These are phyloP conservation scores for Cryptosporidium sp. DNA, from an alignment of 169 alveolate species.

Conservation along the genomic window DNA sequence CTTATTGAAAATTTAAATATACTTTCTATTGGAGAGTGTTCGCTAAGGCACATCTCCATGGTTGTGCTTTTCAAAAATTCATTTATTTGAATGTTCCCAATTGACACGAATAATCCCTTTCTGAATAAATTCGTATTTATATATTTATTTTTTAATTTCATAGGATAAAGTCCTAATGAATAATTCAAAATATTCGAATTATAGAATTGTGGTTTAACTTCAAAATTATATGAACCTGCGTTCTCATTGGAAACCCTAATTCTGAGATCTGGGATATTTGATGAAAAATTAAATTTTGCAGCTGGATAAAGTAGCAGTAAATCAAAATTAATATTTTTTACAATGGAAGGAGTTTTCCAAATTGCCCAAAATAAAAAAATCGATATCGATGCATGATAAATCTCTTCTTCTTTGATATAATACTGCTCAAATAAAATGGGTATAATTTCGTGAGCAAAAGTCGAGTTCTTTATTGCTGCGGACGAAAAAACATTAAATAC, in stretches of 20 bases:
- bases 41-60: constrained; percentile 11
- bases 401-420: constrained; percentile 20
- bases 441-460: constrained; percentile 17
- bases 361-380: constrained; percentile 62
- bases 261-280: constrained; percentile 42
- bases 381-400: constrained; percentile 25
- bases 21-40: constrained; percentile 5
- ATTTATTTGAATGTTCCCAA: background rate
- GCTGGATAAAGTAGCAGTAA: constrained; percentile 20
- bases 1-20: constrained; percentile 18
- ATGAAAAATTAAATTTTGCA: constrained; percentile 32
- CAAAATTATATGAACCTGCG: background rate
- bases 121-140: background rate
- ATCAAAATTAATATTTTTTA: constrained; percentile 20
- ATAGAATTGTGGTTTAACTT: constrained; percentile 14
- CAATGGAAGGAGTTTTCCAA: constrained; percentile 61
- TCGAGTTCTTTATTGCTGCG: constrained; percentile 14
- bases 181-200: constrained; percentile 32
- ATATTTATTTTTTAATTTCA: background rate
- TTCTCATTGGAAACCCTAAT: background rate
- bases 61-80: constrained; percentile 5
- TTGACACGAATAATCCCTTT: background rate
- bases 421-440: constrained; percentile 31
- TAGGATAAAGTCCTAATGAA: constrained; percentile 38
- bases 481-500: constrained; percentile 27